Evolutionary conservation across 225 moss, liverwort and hornwort species (phyloP).

Genomic region (Straminergon stramineum): DNA sequence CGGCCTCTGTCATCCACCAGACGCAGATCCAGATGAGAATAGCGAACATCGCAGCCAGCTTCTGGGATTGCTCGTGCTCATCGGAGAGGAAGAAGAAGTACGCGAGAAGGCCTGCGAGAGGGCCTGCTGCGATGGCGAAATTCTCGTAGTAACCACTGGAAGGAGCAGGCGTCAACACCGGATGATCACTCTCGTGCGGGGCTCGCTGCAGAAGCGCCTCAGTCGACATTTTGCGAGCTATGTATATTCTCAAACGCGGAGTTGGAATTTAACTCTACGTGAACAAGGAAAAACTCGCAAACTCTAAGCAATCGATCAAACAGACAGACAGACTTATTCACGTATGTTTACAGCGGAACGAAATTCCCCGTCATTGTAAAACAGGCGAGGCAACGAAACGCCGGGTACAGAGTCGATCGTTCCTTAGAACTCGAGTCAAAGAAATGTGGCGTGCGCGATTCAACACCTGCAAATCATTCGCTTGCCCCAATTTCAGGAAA

Average conservation of each 20-base stretch:
- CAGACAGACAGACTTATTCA: not conserved
- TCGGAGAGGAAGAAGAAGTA: slow-evolving; percentile 16
- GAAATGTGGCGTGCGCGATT: not conserved
- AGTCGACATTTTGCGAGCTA: slow-evolving; percentile 13
- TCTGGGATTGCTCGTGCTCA: slow-evolving; percentile 7
- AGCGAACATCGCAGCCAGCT: slow-evolving; percentile 39
- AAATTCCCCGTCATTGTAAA: not conserved
- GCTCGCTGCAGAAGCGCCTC: slow-evolving; percentile 1
- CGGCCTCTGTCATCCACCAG: slow-evolving; percentile 88
- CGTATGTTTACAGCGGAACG: not conserved
- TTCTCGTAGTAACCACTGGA: not conserved
- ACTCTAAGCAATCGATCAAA: not conserved
- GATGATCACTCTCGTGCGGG: not conserved
- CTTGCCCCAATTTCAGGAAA: not conserved
- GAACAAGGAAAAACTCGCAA: not conserved
- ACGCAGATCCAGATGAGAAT: slow-evolving; percentile 62
- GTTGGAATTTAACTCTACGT: not conserved
- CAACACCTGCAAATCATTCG: not conserved
- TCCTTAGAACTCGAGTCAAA: not conserved
- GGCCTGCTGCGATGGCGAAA: slow-evolving; percentile 34
- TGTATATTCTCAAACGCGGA: not conserved
- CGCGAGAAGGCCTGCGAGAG: slow-evolving; percentile 10
- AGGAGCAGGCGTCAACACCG: not conserved
- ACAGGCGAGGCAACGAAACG: not conserved
- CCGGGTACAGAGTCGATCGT: not conserved